These are phyloP conservation scores for Beauveria sp. DNA, from an alignment of 2,329 filamentous ascomycete species.

Conservation along the genomic window DNA sequence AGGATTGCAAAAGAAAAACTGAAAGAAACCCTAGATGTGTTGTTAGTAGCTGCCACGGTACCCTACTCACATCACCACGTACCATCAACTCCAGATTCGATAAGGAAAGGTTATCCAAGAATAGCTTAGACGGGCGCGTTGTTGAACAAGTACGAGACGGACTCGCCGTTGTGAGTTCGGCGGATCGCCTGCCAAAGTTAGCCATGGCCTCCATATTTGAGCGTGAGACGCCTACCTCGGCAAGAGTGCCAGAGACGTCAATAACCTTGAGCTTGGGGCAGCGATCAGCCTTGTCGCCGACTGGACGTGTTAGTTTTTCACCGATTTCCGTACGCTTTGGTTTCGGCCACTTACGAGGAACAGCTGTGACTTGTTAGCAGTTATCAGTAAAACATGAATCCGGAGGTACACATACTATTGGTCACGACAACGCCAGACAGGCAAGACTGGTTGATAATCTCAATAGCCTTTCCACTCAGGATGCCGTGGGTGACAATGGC, in stretches of 20 bases:
- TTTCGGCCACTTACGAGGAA: constrained; percentile 22
- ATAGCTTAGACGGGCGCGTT: constrained; percentile 47
- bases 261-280: constrained; percentile 83
- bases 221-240: constrained; percentile 36
- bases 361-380: constrained; percentile 25
- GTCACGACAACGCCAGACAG: constrained; percentile 78
- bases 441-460: constrained; percentile 72
- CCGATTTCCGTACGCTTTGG: background rate
- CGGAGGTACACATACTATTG: constrained; percentile 51
- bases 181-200: constrained; percentile 49
- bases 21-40: background rate
- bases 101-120: constrained; percentile 5
- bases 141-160: constrained; percentile 61
- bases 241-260: constrained; percentile 78
- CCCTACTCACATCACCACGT: background rate
- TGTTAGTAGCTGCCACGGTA: background rate
- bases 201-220: background rate
- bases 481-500: constrained; percentile 96
- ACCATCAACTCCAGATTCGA: constrained; percentile 9
- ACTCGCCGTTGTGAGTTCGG: constrained; percentile 59
- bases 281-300: constrained; percentile 69
- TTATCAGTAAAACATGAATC: background rate
- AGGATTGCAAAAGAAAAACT: background rate
- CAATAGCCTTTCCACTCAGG: constrained; percentile 78
- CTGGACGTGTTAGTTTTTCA: constrained; percentile 16